Conservation (phyloP, 257 asterid species). For the Jacaranda mimosifolia region DNA sequence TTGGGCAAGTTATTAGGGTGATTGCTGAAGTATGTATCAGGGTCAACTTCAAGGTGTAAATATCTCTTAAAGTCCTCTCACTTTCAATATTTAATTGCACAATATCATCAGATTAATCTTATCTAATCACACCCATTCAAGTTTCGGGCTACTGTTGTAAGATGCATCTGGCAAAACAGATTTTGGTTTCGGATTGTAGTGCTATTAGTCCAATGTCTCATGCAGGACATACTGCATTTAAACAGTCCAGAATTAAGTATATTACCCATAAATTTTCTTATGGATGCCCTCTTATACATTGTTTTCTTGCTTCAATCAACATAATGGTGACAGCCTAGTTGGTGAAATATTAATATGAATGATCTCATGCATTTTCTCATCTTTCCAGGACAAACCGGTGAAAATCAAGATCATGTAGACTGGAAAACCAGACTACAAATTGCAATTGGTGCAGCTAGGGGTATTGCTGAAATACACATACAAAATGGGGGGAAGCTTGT, state of each 20-base stretch:
- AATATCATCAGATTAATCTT: neutral
- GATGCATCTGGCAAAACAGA: neutral
- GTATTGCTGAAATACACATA: slow-evolving; percentile 5
- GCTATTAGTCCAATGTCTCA: neutral
- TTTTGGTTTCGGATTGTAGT: neutral
- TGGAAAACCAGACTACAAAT: slow-evolving; percentile 13
- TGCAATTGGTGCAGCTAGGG: slow-evolving; percentile 20
- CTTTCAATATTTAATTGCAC: neutral
- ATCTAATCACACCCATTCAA: neutral
- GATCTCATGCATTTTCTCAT: neutral
- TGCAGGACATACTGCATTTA: neutral
- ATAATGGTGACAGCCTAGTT: no score
- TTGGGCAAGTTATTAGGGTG: neutral
- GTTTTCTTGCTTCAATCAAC: no score
- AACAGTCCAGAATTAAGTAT: no score
- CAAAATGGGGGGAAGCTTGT: slow-evolving; percentile 11
- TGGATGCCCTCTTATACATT: neutral
- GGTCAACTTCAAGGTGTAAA: neutral
- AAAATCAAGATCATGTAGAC: neutral
- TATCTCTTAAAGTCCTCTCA: neutral
- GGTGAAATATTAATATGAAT: neutral
- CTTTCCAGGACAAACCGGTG: slow-evolving; percentile 16
- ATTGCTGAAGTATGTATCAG: neutral
- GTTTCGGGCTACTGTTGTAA: neutral
- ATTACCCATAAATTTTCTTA: no score